Evolutionary conservation across 1,139 yeast genomes (phyloP), one percentile per base, ranked within the genome.

Genomic region (Saccharomyces hybrid): DNA sequence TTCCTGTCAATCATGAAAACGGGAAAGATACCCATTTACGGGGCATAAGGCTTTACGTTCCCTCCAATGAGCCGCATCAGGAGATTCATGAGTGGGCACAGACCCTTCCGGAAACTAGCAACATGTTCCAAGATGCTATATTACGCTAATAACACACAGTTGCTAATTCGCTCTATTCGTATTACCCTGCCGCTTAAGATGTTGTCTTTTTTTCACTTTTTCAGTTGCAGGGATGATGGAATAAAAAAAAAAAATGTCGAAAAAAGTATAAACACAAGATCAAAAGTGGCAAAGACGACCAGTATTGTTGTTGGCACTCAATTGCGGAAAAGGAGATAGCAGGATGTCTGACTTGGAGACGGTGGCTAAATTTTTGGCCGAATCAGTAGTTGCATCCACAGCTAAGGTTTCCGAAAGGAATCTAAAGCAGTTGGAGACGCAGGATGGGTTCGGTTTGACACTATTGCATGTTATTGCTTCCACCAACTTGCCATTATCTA

Each of bases 1-100:
- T 95, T 27, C 74, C 84, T 29, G 81, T 89, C 1, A 95, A 93
- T 65, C 97, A 90, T 65, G 98, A 91, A 67, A 93, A 89, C 67
- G 99, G 99, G 49, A 93, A 93, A 67, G 99, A 95, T 70, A 86
- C 97, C 1, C 98, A 90, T 68, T 76, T 95, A 6, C 71, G 99
- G 52, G 87, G 93, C 0, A 76, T 93, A 38, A 76, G 80, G 70
- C 66, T 86, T 3, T 77, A 76, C 60, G 73, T 83, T 3, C 79
- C 81, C 2, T 61, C 65, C 31, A 68, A 66, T 4, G 28, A 38
- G 47, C 29, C 9, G 5, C 29, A 46, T 9, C 47, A 27, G 9
- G 52, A 48, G 8, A 28, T 29, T 11, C 47, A 34, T 7, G 50
- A 52, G 19, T 38, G 48, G 44, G 38, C 44, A 26, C 14, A 44